Conservation (phyloP, 2,329 filamentous ascomycete genomes). For the Pestalotiopsis sp. region DNA sequence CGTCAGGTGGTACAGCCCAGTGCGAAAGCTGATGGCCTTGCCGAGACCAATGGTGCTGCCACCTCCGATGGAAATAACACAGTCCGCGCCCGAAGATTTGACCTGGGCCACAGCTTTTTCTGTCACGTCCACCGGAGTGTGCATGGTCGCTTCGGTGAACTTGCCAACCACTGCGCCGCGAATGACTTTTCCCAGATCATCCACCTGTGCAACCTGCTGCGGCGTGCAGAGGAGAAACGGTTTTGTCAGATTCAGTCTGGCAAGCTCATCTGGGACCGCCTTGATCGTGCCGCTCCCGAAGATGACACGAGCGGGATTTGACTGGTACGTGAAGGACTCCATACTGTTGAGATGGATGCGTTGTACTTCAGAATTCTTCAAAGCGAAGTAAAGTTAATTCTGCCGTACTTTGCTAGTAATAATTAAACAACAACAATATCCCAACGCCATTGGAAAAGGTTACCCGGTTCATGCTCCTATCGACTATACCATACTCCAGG, state of each 20-base stretch:
- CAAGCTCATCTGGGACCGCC: conserved; percentile 44
- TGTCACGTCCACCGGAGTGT: conserved; percentile 50
- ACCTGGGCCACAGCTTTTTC: conserved; percentile 53
- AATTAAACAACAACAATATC: not conserved
- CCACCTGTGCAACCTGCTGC: conserved; percentile 47
- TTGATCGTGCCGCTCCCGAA: conserved; percentile 58
- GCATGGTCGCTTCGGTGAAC: conserved; percentile 62
- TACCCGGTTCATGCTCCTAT: not conserved
- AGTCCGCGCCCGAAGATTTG: conserved; percentile 48
- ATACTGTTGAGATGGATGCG: conserved; percentile 29
- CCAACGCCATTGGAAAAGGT: not conserved
- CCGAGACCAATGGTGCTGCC: conserved; percentile 65
- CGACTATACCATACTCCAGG: not conserved
- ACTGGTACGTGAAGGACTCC: conserved; percentile 58
- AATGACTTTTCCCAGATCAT: conserved; percentile 18
- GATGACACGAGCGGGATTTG: conserved; percentile 53
- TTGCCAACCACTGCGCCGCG: conserved; percentile 24
- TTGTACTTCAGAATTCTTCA: not conserved
- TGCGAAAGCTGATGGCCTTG: conserved; percentile 58
- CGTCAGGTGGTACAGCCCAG: conserved; percentile 54
- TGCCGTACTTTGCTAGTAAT: too few species aligned
- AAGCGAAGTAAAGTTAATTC: too few species aligned
- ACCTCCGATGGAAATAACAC: conserved; percentile 61
- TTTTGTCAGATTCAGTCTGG: conserved; percentile 45
- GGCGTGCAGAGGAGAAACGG: conserved; percentile 61